Evolutionary conservation across 495 filamentous ascomycete species (phyloP), one percentile per base, ranked within the genome.

Genomic region (Podospora australis): DNA sequence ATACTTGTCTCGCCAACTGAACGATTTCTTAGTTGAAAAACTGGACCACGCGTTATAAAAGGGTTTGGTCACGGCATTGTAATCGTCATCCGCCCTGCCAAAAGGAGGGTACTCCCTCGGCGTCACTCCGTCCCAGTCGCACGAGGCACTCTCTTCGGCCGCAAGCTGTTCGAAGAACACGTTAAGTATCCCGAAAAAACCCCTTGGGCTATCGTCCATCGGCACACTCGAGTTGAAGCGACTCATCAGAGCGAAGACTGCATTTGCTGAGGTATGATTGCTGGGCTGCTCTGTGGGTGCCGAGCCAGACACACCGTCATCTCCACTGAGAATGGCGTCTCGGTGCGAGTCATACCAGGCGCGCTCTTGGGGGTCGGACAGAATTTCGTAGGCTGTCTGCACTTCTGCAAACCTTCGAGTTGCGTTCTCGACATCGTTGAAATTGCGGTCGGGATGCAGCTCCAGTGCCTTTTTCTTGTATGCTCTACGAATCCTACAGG

Each of bases 281-380:
- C 78, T 69, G 57, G 86, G 78, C 22, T 81, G 80, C 55, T 79
- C 86, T 34, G 74, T 67, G 32, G 67, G 62, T 7, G 53, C 66
- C 14, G 63, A 66, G 11, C 55, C 67, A 25, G 68, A 64, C 13
- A 63, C 65, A 34, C 64, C 73, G 38, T 81, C 73, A 43, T 79
- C 74, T 11, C 78, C 82, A 2, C 79, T 75, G 42, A 96, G 70
- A 40, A 97, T 89, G 11, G 81, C 82, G 52, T 89, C 84, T 43
- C 88, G 84, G 58, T 99, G 92, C 19, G 88, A 86, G 59, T 99
- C 91, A 65, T 99, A 99, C 92, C 92, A 97, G 7, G 90, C 84
- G 39, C 94, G 81, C 63, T 99, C 92, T 63, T 97, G 90, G 6
- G 88, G 81, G 63, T 99, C 94, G 13, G 90, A 94, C 2, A 99